Evolutionary conservation across 2,329 filamentous ascomycete species (phyloP), one percentile per base, ranked within the genome.

Genomic region (Colletotrichum theobromicola): DNA sequence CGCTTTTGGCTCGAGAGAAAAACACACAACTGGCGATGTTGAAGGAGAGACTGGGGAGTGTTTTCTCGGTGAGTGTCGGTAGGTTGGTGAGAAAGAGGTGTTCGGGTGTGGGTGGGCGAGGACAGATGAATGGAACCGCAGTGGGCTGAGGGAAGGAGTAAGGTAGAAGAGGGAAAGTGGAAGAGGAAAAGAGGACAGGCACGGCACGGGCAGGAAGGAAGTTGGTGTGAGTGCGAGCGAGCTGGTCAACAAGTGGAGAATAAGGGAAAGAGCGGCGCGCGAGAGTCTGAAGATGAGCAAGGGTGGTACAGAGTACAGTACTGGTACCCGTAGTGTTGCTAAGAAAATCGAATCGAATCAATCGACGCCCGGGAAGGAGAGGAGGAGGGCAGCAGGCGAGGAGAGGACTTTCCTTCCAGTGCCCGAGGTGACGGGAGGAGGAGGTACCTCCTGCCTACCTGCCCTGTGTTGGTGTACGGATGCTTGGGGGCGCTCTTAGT

Each of bases 41-140:
- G 35, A 64, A 70, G 28, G 26, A 35, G 28, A 57, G 30, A 57
- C 58, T 42, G 50, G 13, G 13, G 32, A 60, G 35, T 60, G 35
- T 18, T 42, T 74, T 74, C 70, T 75, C 65, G 70, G 73, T 65
- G 70, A 75, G 60, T 58, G 18, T 57, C 72, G 72, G 68, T 72
- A 46, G 68, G 62, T 24, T 30, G 37, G 16, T 46, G 70, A 64
- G 67, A 16, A 57, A 26, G 60, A 21, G 55, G 68, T 67, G 58
- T 63, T 37, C 37, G 50, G 63, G 15, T 53, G 62, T 50, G 66
- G 50, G 65, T 68, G 66, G 55, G 63, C 63, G 63, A 66, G 63
- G 46, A 28, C 26, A 30, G 46, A 66, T 21, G 63, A 24, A 66
- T 34, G 28, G 63, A 35, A 66, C 63, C 21, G 46, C 66, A 32